Percentiles rank a stretch among this genome's conserved stretches.
phyloP scores from a whole-genome alignment of 2,329 filamentous ascomycete species.

The Ascomycota sp. region DNA sequence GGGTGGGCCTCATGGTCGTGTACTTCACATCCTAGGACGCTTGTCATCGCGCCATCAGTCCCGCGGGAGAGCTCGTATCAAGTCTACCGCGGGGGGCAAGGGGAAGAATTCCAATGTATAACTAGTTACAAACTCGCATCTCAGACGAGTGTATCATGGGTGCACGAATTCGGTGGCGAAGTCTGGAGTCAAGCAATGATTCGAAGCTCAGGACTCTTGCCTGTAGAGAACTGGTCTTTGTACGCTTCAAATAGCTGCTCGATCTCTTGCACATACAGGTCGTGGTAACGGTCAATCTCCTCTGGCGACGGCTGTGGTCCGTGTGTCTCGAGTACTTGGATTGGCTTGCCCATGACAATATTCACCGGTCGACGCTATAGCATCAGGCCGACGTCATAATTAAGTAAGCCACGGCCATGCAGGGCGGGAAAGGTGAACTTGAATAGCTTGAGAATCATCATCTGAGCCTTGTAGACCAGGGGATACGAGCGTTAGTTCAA shows the following conservation, averaged over 20 bases:
- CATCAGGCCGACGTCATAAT: slow-evolving; percentile 94
- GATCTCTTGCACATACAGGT: slow-evolving; percentile 56
- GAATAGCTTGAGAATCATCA: slow-evolving; percentile 64
- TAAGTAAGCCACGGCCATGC: slow-evolving; percentile 82
- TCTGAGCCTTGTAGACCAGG: slow-evolving; percentile 58
- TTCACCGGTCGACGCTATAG: slow-evolving; percentile 78
- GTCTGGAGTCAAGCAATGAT: slow-evolving; percentile 42
- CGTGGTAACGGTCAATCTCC: slow-evolving; percentile 67
- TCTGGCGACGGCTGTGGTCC: slow-evolving; percentile 42
- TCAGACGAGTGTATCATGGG: too few relatives aligned
- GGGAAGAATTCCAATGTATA: too few relatives aligned
- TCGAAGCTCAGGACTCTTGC: slow-evolving; percentile 43
- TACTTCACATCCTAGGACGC: slow-evolving; percentile 53
- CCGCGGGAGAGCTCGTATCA: too few relatives aligned
- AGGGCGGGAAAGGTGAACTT: slow-evolving; percentile 87
- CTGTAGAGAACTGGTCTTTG: slow-evolving; percentile 53
- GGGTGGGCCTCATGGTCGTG: slow-evolving; percentile 84
- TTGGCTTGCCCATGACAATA: slow-evolving; percentile 71
- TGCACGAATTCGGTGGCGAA: too few relatives aligned
- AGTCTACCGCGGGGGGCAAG: too few relatives aligned
- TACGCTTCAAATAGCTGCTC: slow-evolving; percentile 54
- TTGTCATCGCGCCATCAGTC: too few relatives aligned
- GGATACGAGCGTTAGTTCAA: slow-evolving; percentile 59
- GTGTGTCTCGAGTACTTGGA: slow-evolving; percentile 41
- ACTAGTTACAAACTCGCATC: too few relatives aligned